A percentile compares a stretch with the other conserved stretches of the same genome.
These are phyloP conservation scores for Boletus speciosus DNA, from an alignment of 768 basidiomycete species.

Conservation along the genomic window DNA sequence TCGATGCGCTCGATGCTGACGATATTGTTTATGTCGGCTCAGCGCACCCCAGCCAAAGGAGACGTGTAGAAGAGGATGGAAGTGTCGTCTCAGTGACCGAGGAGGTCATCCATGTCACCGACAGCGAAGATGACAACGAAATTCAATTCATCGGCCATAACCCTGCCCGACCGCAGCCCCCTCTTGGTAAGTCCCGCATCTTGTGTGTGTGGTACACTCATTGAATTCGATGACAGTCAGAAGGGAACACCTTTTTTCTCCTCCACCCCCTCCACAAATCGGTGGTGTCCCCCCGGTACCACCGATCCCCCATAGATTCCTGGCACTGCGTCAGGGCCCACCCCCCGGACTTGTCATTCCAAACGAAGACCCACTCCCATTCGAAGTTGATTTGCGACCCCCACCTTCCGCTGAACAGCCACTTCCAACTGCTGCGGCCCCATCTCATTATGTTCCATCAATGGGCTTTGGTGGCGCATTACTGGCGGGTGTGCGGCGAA, in stretches of 20 bases:
- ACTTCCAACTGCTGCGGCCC: slow-evolving; percentile 37
- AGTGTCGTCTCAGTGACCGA: slow-evolving; percentile 12
- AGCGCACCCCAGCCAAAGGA: slow-evolving; percentile 23
- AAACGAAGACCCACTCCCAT: slow-evolving; percentile 47
- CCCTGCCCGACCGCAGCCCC: slow-evolving; percentile 13
- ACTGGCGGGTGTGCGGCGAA: slow-evolving; percentile 39
- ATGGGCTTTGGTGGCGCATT: slow-evolving; percentile 69
- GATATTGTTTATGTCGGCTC: slow-evolving; percentile 28
- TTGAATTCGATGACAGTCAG: slow-evolving; percentile 7
- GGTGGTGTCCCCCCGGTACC: slow-evolving; percentile 56
- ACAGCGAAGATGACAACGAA: slow-evolving; percentile 41
- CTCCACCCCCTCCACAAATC: slow-evolving; percentile 46
- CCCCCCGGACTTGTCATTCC: slow-evolving; percentile 48
- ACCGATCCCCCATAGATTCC: slow-evolving; percentile 37
- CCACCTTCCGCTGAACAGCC: slow-evolving; percentile 23
- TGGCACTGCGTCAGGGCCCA: slow-evolving; percentile 36
- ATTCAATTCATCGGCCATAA: slow-evolving; percentile 27
- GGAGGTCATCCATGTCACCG: slow-evolving; percentile 34
- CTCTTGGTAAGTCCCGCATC: slow-evolving; percentile 15
- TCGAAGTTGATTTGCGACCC: slow-evolving; percentile 38
- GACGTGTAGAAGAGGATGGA: slow-evolving; percentile 23
- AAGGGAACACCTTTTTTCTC: slow-evolving; percentile 37
- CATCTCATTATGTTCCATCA: slow-evolving; percentile 54
- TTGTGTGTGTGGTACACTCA: not conserved
- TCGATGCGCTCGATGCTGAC: slow-evolving; percentile 40